These are phyloP conservation scores for Erucastrum elatum DNA, from an alignment of 345 rosid species.

Conservation along the genomic window DNA sequence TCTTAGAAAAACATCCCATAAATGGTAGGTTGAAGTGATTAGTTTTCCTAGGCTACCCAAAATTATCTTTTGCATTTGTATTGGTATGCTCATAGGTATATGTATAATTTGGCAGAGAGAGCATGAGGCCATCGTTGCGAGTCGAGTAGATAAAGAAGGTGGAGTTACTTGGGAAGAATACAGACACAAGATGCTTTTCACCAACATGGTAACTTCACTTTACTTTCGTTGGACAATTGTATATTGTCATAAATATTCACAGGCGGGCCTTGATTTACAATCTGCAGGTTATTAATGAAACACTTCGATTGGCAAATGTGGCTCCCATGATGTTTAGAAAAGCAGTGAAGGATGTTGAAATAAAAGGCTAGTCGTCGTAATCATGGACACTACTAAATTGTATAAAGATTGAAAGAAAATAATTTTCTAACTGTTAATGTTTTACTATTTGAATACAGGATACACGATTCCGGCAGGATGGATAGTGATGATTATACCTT, in stretches of 20 bases:
- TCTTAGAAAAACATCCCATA: no score
- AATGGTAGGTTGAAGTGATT: no score
- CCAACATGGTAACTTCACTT: slow-evolving; percentile 34
- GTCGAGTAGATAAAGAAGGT: slow-evolving; percentile 20
- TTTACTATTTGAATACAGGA: no score
- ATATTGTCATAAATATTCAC: not conserved
- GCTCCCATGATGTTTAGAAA: slow-evolving; percentile 44
- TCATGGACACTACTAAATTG: no score
- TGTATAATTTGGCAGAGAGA: slow-evolving; percentile 37
- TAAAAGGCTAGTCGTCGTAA: slow-evolving; percentile 16
- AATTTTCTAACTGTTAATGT: no score
- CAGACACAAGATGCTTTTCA: slow-evolving; percentile 36
- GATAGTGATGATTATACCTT: no score
- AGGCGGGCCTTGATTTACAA: not conserved
- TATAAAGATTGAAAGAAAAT: no score
- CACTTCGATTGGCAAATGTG: slow-evolving; percentile 42
- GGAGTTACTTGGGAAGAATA: slow-evolving; percentile 36
- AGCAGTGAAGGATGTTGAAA: slow-evolving; percentile 38
- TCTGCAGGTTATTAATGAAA: slow-evolving; percentile 51
- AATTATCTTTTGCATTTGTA: no score
- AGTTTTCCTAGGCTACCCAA: no score
- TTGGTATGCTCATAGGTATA: no score
- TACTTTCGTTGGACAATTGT: no score
- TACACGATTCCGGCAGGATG: no score
- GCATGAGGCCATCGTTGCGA: slow-evolving; percentile 40